These are phyloP conservation scores for Ogataea nonfermentans DNA, from an alignment of 805 yeast species.

Conservation along the genomic window DNA sequence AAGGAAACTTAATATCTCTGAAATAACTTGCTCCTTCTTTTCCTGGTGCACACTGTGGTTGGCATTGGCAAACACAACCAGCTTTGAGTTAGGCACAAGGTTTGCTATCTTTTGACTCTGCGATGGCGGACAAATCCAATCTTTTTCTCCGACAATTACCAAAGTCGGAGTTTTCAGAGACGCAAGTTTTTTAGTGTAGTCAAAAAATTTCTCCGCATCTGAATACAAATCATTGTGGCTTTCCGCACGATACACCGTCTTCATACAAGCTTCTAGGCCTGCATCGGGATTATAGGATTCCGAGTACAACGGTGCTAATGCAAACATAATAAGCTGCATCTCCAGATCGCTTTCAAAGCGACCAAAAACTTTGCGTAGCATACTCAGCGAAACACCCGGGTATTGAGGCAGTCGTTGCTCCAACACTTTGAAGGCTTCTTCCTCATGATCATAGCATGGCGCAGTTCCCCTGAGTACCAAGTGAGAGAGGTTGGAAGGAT, in stretches of 20 bases:
- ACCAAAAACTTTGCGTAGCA: constrained; percentile 26
- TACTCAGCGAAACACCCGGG: constrained; percentile 22
- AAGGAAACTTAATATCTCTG: constrained; percentile 9
- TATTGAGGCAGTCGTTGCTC: constrained; percentile 13
- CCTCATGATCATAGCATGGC: constrained; percentile 26
- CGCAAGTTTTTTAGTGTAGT: constrained; percentile 17
- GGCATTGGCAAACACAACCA: constrained; percentile 18
- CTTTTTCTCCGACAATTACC: constrained; percentile 23
- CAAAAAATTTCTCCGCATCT: constrained; percentile 25
- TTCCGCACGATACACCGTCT: constrained; percentile 20
- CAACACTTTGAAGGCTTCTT: constrained; percentile 18
- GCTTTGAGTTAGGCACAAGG: constrained; percentile 17
- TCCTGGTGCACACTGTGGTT: constrained; percentile 27
- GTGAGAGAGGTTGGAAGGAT: constrained; percentile 16
- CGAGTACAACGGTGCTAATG: constrained; percentile 24
- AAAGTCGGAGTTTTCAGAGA: constrained; percentile 19
- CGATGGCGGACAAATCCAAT: constrained; percentile 27
- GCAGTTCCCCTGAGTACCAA: constrained; percentile 27
- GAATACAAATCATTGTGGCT: constrained; percentile 27
- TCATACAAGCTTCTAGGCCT: constrained; percentile 16
- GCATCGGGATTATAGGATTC: constrained; percentile 23
- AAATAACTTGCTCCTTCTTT: constrained; percentile 14
- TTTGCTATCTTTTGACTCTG: constrained; percentile 17
- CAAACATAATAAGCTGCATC: constrained; percentile 26
- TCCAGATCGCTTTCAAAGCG: constrained; percentile 26